Conservation (phyloP, 495 filamentous ascomycete species). For the Cercophora sp. region DNA sequence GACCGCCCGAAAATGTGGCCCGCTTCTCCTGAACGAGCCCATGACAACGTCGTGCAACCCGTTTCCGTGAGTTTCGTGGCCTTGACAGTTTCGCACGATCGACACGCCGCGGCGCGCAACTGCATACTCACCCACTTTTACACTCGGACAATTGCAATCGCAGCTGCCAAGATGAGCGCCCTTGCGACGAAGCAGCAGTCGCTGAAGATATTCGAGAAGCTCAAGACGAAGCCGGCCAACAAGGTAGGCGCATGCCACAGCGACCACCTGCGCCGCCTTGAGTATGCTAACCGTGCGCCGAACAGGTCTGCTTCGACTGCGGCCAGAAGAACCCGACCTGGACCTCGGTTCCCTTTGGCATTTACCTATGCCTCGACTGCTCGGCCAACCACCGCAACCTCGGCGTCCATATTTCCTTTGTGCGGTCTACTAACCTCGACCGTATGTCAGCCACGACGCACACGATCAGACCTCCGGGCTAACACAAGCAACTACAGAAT, state of each 20-base stretch:
- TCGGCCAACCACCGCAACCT: slow-evolving; percentile 88
- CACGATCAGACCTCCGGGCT: too few relatives aligned
- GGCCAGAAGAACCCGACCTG: slow-evolving; percentile 95
- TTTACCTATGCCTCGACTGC: slow-evolving; percentile 97
- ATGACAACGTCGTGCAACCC: background rate
- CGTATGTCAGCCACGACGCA: slow-evolving; percentile 67
- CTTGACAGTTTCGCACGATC: too few relatives aligned
- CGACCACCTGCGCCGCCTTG: background rate
- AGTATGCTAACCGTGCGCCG: background rate
- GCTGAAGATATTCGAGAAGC: slow-evolving; percentile 96
- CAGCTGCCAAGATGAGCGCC: slow-evolving; percentile 61
- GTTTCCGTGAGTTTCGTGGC: too few relatives aligned
- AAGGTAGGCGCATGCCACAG: slow-evolving; percentile 55
- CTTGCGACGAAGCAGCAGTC: slow-evolving; percentile 89
- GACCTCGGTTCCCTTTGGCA: slow-evolving; percentile 95
- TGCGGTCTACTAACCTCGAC: slow-evolving; percentile 95
- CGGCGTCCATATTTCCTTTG: slow-evolving; percentile 95
- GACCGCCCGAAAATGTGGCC: slow-evolving; percentile 28
- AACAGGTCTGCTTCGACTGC: slow-evolving; percentile 94
- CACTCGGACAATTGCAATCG: background rate
- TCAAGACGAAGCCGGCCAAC: slow-evolving; percentile 89
- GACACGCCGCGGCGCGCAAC: background rate
- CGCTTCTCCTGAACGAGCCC: slow-evolving; percentile 22
- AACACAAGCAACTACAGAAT: too few relatives aligned
- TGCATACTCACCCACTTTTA: background rate